Evolutionary conservation across 176 grass and related monocot genomes (phyloP).

Genomic region (Zea luxurians): DNA sequence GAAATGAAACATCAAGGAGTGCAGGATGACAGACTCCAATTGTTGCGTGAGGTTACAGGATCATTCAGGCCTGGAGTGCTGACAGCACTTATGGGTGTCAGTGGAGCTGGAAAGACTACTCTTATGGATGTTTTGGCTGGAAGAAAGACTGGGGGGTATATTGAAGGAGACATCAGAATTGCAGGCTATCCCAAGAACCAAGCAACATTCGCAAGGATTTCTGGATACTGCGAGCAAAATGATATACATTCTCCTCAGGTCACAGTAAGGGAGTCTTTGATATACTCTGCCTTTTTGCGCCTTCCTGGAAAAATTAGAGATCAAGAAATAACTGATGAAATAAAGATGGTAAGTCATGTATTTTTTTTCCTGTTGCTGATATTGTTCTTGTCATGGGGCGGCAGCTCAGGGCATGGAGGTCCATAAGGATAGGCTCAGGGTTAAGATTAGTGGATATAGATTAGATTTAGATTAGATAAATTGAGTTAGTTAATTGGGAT

Average conservation of each 20-base stretch:
- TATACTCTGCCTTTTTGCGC: constrained; percentile 90
- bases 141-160: constrained; percentile 97
- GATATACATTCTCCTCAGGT: constrained; percentile 99
- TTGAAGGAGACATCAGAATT: constrained; percentile 94
- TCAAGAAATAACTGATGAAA: constrained; percentile 73
- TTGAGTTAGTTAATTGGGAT: no score
- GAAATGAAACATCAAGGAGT: constrained; percentile 99
- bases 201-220: constrained; percentile 95
- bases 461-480: no score
- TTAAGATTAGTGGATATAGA: no score
- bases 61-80: constrained; percentile 86
- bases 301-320: constrained; percentile 71
- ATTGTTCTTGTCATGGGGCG: neutral
- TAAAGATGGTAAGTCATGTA: constrained; percentile 77
- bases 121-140: constrained; percentile 98
- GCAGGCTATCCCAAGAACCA: constrained; percentile 91
- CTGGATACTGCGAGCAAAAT: constrained; percentile 98
- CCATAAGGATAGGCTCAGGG: no score
- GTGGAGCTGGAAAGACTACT: constrained; percentile 96
- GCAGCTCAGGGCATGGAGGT: no score
- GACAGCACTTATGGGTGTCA: constrained; percentile 98
- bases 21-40: constrained; percentile 81
- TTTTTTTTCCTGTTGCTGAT: neutral
- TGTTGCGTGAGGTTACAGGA: constrained; percentile 75
- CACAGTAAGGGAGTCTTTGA: constrained; percentile 90